A percentile compares a stretch with the other conserved stretches of the same genome.
These are phyloP conservation scores for Penicillium angulare DNA, from an alignment of 495 filamentous ascomycete genomes.

Conservation along the genomic window DNA sequence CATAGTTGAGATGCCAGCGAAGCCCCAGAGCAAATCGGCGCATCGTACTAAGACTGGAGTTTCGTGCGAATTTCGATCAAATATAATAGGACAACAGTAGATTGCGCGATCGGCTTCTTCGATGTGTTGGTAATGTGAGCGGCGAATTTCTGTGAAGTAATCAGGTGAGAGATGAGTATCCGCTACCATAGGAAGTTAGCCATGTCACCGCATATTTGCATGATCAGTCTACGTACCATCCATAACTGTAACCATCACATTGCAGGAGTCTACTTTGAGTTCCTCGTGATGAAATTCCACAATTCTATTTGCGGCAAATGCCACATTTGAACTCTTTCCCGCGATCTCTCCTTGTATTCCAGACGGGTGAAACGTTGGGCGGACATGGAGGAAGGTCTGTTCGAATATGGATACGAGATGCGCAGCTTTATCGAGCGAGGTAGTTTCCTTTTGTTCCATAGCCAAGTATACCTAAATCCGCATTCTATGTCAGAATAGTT, in stretches of 20 bases:
- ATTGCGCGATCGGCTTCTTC: slow-evolving; percentile 56
- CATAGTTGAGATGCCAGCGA: slow-evolving; percentile 63
- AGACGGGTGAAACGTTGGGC: slow-evolving; percentile 59
- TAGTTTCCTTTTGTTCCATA: slow-evolving; percentile 63
- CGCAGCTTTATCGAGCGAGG: slow-evolving; percentile 52
- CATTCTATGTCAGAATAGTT: too few species aligned
- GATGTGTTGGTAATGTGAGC: slow-evolving; percentile 53
- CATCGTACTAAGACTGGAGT: slow-evolving; percentile 65
- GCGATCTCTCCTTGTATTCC: slow-evolving; percentile 61
- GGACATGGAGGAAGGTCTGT: slow-evolving; percentile 59
- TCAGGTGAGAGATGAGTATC: slow-evolving; percentile 66
- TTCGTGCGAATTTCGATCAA: slow-evolving; percentile 66
- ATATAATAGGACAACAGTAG: slow-evolving; percentile 68
- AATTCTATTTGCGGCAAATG: slow-evolving; percentile 62
- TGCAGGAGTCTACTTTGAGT: slow-evolving; percentile 43
- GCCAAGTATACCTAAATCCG: slow-evolving; percentile 72
- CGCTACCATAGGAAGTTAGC: slow-evolving; percentile 40
- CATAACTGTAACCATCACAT: slow-evolving; percentile 67
- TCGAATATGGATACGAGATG: slow-evolving; percentile 52
- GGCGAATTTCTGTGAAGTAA: slow-evolving; percentile 61
- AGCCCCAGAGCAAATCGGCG: slow-evolving; percentile 65
- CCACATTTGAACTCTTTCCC: slow-evolving; percentile 68
- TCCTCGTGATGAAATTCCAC: slow-evolving; percentile 49
- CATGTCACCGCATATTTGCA: background rate
- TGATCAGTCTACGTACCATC: slow-evolving; percentile 54